These are phyloP conservation scores for Ophiocordyceps camponoti-saundersi DNA, from an alignment of 2,329 filamentous ascomycete species.

Conservation along the genomic window DNA sequence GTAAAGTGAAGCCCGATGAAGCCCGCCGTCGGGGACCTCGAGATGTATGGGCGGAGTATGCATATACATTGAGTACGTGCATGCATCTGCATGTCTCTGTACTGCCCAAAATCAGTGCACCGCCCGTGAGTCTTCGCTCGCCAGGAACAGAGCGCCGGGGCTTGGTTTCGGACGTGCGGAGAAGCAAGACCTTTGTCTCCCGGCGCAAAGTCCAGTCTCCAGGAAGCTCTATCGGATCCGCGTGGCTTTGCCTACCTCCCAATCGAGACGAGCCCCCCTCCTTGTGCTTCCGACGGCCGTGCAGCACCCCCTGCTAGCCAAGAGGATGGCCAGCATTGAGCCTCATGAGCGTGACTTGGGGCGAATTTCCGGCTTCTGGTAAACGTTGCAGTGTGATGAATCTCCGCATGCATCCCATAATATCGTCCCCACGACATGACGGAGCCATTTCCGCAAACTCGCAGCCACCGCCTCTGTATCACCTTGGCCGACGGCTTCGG, in stretches of 20 bases:
- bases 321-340: background rate
- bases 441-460: background rate
- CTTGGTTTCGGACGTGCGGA: background rate
- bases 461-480: background rate
- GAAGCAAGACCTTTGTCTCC: background rate
- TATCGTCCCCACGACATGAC: background rate
- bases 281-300: background rate
- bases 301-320: background rate
- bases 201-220: background rate
- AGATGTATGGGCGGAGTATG: background rate
- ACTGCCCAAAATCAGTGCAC: background rate
- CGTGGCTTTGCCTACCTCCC: background rate
- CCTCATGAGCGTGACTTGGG: background rate
- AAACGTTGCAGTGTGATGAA: background rate
- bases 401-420: background rate
- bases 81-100: background rate
- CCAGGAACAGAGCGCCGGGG: background rate
- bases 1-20: conserved; percentile 2
- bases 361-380: background rate
- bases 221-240: background rate
- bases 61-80: background rate
- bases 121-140: background rate
- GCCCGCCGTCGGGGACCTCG: conserved; percentile 3
- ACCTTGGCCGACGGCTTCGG: background rate
- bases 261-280: background rate